phyloP scores from a whole-genome alignment of 2,329 filamentous ascomycete species.

The Colletotrichum kahawae region DNA sequence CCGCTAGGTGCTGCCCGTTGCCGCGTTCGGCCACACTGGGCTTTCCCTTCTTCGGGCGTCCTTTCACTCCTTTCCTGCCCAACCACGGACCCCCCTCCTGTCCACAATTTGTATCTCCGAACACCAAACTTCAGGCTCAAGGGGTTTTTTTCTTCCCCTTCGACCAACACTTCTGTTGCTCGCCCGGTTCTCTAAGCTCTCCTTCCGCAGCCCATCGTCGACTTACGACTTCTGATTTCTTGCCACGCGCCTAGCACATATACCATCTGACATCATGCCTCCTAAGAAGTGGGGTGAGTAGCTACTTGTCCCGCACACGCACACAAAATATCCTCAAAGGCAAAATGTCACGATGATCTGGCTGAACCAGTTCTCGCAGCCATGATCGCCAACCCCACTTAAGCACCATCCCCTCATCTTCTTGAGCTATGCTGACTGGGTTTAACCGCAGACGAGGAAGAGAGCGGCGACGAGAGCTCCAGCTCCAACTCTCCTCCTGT shows the following conservation, averaged over 20 bases:
- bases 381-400: neutral
- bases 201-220: neutral
- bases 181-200: neutral
- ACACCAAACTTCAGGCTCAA: neutral
- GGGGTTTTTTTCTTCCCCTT: neutral
- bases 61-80: conserved; percentile 15
- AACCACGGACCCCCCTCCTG: conserved; percentile 15
- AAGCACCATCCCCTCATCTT: neutral
- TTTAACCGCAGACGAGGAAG: conserved; percentile 41
- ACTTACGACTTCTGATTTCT: neutral
- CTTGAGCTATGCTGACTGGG: neutral
- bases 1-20: conserved; percentile 5
- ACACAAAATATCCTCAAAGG: conserved; percentile 12
- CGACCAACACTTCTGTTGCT: neutral
- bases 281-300: conserved; percentile 49
- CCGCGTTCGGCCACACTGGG: conserved; percentile 10
- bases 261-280: conserved; percentile 43
- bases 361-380: neutral
- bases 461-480: conserved; percentile 40
- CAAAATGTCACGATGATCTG: conserved; percentile 20
- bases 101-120: conserved; percentile 17
- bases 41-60: conserved; percentile 7
- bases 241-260: neutral
- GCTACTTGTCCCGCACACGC: conserved; percentile 18
- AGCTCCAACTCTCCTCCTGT: conserved; percentile 42